Conservation (phyloP, 2,329 filamentous ascomycete genomes). For the Diaporthe vexans region DNA sequence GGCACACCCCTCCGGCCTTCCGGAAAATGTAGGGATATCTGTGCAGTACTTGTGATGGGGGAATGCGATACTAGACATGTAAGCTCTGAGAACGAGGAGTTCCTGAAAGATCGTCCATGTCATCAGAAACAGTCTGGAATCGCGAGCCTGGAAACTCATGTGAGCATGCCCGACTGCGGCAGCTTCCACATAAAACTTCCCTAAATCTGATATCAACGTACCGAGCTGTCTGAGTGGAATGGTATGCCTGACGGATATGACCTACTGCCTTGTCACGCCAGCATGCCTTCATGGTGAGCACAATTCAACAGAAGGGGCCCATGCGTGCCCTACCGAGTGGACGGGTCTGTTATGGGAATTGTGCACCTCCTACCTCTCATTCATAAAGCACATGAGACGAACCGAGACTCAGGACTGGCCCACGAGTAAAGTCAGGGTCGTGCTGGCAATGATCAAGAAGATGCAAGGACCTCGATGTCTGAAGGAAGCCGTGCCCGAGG, state of each 20-base stretch:
- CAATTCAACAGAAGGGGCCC: not conserved
- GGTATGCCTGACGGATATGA: too few species aligned
- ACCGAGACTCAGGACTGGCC: not conserved
- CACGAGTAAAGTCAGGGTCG: too few species aligned
- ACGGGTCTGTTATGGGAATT: not conserved
- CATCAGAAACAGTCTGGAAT: too few species aligned
- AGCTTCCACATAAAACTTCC: not conserved
- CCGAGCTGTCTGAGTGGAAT: not conserved
- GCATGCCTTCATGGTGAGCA: not conserved
- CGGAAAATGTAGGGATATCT: not conserved
- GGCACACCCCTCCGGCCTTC: not conserved
- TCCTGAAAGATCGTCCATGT: not conserved
- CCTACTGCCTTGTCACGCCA: too few species aligned
- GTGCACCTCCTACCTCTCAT: not conserved
- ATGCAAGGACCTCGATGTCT: not conserved
- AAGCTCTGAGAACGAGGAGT: not conserved
- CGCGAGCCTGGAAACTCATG: not conserved
- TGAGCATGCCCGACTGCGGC: not conserved
- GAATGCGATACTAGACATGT: not conserved
- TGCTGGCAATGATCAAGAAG: not conserved
- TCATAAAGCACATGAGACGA: not conserved
- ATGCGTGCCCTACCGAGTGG: not conserved
- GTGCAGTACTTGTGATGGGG: not conserved
- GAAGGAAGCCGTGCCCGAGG: not conserved
- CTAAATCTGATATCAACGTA: not conserved